These are phyloP conservation scores for Eutypella sp. DNA, from an alignment of 2,329 filamentous ascomycete genomes.

Conservation along the genomic window DNA sequence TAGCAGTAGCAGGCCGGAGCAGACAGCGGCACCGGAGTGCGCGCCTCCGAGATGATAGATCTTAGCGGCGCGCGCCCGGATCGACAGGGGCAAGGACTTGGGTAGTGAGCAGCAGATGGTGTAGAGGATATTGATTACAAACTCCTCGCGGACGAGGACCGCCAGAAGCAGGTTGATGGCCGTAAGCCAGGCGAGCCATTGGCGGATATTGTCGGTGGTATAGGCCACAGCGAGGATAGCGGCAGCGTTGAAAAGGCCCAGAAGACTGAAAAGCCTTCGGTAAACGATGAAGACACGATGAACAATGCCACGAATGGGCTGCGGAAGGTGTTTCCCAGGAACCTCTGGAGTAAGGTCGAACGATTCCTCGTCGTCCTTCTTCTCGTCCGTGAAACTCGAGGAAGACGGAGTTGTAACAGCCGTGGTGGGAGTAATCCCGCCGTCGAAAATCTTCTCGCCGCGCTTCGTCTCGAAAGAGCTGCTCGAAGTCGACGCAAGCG, in stretches of 20 bases:
- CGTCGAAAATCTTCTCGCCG: slow-evolving; percentile 19
- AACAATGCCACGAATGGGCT: slow-evolving; percentile 24
- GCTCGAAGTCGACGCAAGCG: slow-evolving; percentile 11
- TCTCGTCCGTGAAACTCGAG: slow-evolving; percentile 16
- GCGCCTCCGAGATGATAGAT: slow-evolving; percentile 49
- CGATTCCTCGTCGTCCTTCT: slow-evolving; percentile 15
- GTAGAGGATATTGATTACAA: slow-evolving; percentile 48
- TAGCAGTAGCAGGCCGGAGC: slow-evolving; percentile 44
- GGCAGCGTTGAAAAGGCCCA: slow-evolving; percentile 45
- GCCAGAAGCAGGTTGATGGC: slow-evolving; percentile 45
- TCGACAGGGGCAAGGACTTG: slow-evolving; percentile 38
- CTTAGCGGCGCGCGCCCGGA: slow-evolving; percentile 44
- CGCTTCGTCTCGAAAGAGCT: slow-evolving; percentile 20
- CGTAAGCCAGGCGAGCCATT: slow-evolving; percentile 37
- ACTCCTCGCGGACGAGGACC: slow-evolving; percentile 50
- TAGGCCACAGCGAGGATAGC: slow-evolving; percentile 37
- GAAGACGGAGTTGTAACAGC: slow-evolving; percentile 1
- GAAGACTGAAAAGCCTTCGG: slow-evolving; percentile 50
- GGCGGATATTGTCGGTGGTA: slow-evolving; percentile 22
- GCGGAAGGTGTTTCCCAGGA: slow-evolving; percentile 35
- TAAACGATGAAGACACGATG: slow-evolving; percentile 46
- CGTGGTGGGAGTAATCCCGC: not conserved
- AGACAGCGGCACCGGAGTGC: slow-evolving; percentile 45
- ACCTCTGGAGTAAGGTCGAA: slow-evolving; percentile 15
- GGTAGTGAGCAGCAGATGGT: slow-evolving; percentile 40